Evolutionary conservation across 2,329 filamentous ascomycete species (phyloP), one percentile per base, ranked within the genome.

Genomic region (Mycogone perniciosa): DNA sequence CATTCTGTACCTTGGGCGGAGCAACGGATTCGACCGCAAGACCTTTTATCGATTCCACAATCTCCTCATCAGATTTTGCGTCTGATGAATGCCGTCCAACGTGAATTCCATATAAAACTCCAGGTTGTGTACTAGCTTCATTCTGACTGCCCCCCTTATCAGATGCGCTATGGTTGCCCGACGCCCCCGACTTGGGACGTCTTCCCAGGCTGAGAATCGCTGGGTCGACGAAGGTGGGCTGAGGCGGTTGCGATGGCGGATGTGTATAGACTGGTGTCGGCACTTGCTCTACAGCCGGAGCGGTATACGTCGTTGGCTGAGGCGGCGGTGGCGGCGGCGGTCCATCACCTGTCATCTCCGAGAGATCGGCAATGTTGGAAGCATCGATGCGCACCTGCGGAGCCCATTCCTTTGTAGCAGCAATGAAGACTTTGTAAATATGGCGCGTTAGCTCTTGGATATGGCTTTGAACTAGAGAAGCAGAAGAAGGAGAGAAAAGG

Each of bases 141-240:
- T 8, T 40, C 6, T 45, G 26, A 7, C 43, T 43, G 7, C 33
- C 51, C 13, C 42, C 35, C 38, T 43, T 52, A 37, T 50, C 56
- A 10, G 56, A 46, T 11, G 29, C 46, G 20, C 39, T 53, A 31
- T 50, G 47, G 13, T 46, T 50, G 7, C 31, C 31, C 11, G 46
- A 53, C 8, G 64, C 58, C 10, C 51, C 61, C 0, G 63, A 60
- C 29, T 57, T 63, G 1, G 75, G 70, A 4, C 67, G 70, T 43
- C 72, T 71, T 26, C 74, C 74, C 45, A 88, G 79, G 63, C 88
- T 90, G 42, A 95, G 65, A 50, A 95, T 95, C 4, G 89, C 89
- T 8, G 89, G 89, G 60, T 95, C 89, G n/a, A 85, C 77, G 61
- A 93, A 89, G 0, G 74, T 60, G 31, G 71, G 59, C 56, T 71